Evolutionary conservation across 1,284 basidiomycete genomes (phyloP).

Genomic region (Omphalotus olearius): DNA sequence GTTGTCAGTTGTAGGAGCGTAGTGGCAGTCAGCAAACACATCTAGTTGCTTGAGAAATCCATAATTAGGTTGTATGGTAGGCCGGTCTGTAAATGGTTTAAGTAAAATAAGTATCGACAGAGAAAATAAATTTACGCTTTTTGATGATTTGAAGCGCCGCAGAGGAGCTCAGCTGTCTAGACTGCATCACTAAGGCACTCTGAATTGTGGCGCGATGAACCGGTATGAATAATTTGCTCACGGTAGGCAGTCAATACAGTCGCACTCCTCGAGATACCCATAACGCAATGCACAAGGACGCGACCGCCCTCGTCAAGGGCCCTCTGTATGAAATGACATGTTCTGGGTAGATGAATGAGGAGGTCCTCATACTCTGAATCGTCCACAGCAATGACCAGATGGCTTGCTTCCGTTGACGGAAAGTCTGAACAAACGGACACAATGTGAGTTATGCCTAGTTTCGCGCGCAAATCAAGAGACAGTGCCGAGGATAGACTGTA

Average conservation of each 20-base stretch:
- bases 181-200: constrained; percentile 48
- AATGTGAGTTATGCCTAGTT: constrained; percentile 50
- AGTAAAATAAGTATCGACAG: background rate
- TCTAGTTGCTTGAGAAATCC: constrained; percentile 60
- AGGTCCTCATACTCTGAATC: constrained; percentile 61
- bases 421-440: constrained; percentile 60
- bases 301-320: constrained; percentile 43
- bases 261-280: constrained; percentile 69
- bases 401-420: constrained; percentile 35
- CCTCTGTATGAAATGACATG: constrained; percentile 51
- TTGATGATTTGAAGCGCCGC: constrained; percentile 33
- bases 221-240: constrained; percentile 27
- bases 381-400: constrained; percentile 46
- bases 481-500: constrained; percentile 47
- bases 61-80: constrained; percentile 56
- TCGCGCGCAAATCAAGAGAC: constrained; percentile 32
- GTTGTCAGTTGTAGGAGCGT: constrained; percentile 37
- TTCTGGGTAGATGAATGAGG: constrained; percentile 48
- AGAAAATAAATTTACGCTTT: constrained; percentile 30
- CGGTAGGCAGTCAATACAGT: constrained; percentile 64
- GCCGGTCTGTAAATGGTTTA: constrained; percentile 35
- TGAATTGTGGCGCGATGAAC: constrained; percentile 7
- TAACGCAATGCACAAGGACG: constrained; percentile 74
- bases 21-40: constrained; percentile 47
- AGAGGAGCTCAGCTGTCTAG: constrained; percentile 34